These are phyloP conservation scores for Toxoplasma gondii DNA, from an alignment of 169 alveolate species.

Conservation along the genomic window DNA sequence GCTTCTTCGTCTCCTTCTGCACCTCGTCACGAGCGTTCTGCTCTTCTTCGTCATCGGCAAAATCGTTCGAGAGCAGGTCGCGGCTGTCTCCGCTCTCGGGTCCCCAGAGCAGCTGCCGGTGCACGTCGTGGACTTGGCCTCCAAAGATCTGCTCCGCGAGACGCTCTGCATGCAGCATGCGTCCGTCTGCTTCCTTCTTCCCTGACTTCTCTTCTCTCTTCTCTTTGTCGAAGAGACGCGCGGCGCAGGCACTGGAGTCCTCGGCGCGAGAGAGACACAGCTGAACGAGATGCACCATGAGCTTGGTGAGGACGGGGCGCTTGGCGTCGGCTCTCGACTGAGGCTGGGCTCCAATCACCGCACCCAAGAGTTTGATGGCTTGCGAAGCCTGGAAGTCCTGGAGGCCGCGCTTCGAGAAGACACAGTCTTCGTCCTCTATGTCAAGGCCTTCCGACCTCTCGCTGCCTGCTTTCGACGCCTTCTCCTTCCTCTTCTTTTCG, in stretches of 20 bases:
- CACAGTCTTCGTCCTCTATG: background rate
- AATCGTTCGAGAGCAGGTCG: background rate
- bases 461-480: background rate
- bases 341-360: background rate
- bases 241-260: background rate
- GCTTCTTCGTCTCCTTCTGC: background rate
- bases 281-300: background rate
- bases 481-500: background rate
- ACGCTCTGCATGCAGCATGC: background rate
- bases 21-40: background rate
- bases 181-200: background rate
- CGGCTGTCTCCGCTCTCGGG: background rate
- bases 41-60: background rate
- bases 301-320: background rate
- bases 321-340: background rate
- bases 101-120: conserved; percentile 15
- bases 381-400: conserved; percentile 2
- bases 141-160: background rate
- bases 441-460: background rate
- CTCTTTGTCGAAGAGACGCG: background rate
- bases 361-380: background rate
- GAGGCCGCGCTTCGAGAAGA: background rate
- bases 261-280: conserved; percentile 34
- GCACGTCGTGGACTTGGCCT: background rate
- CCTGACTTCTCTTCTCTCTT: background rate